Evolutionary conservation across 2,329 filamentous ascomycete species (phyloP), one percentile per base, ranked within the genome.

Genomic region (Calonectria ilicicola): DNA sequence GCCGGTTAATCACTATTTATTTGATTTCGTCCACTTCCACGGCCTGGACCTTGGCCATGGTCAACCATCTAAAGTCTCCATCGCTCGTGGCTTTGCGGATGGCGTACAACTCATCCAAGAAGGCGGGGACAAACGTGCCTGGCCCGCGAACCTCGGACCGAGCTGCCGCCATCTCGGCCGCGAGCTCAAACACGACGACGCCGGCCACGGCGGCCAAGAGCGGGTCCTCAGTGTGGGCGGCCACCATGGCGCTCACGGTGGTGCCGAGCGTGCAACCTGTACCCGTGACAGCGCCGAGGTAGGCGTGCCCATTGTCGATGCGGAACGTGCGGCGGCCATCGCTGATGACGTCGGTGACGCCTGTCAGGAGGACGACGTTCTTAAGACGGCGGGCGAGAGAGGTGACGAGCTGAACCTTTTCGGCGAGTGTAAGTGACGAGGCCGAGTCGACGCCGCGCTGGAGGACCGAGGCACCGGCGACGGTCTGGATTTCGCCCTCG

Each of bases 201-300:
- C 89, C 96, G 0, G 95, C 91, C 1, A 98, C 81, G 0, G 92
- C 91, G 5, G 95, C 95, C 1, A 91, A 83, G n/a, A 98, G 86
- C 80, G 91, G 91, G 80, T 96, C 92, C 2, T 86, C 84, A 1
- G 85, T 78, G 67, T 89, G 86, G 8, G 91, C 90, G 0, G 94
- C 93, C 53, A 96, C 82, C 81, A 93, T 93, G 65, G 94, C 93
- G 23, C 94, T 95, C 62, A 98, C 88, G 1, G 93, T 91, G 0
- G 95, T 97, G 1, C 96, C 96, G 8, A 98, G 88, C 6, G 94
- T 93, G 83, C 96, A 98, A 0, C 96, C 96, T 46, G 92, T 94
- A 2, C 94, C 95, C 0, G 94, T 97, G 67, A 97, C 91, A 74
- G 87, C 85, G 23, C 91, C 92, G 2, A 97, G 88, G 72, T 92